Base-by-base conservation (phyloP, 345 rosid genomes). In the Psidium friedrichsthalianum region DNA sequence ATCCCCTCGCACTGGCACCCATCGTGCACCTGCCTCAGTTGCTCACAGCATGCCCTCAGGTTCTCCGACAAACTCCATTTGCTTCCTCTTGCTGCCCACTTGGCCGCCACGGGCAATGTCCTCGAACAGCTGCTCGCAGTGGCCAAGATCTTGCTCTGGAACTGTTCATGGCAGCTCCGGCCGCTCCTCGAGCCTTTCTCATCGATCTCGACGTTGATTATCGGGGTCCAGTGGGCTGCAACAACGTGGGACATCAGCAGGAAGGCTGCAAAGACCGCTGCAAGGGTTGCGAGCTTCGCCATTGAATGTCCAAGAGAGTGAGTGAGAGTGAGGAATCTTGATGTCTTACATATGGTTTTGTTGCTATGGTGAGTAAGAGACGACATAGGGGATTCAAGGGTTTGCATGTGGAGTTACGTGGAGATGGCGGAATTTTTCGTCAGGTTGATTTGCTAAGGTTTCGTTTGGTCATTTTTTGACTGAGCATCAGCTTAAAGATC, bases 1-100 rank as follows among this genome's bases (percentile, higher is more conserved):
- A 85, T 49, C 83, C 51, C 86, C 83, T 85, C 83, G 52, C 86
- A 85, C 86, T 74, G 42, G 83, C 83, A 84, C 25, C 55, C 76
- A 56, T 84, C 56, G 15, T 84, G 52, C 80, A 84, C 53, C 56
- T 84, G 85, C 54, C 74, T 57, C 24, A 83, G n/a, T 18, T 83
- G 85, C 55, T 83, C 20, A 56, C 85, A 83, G 76, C 85, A 83
- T 8, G 85, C 80, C 74, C 74, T 57, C 53, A 83, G 51, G 21
- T 49, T 58, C 76, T 61, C 36, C 5, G 78, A 83, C 54, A 22
- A 22, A 40, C n/a, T 42, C 74, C 80, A 15, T 54, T 12, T 54
- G 29, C 69, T 44, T 78, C 74, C 25, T 57, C 24, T 49, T 76
- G 10, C 76, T 2, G 11, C 27, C 32, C 27, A 36, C 78, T 47